Base-by-base conservation (phyloP, 2,329 filamentous ascomycete species). In the Microdochium trichocladiopsis region DNA sequence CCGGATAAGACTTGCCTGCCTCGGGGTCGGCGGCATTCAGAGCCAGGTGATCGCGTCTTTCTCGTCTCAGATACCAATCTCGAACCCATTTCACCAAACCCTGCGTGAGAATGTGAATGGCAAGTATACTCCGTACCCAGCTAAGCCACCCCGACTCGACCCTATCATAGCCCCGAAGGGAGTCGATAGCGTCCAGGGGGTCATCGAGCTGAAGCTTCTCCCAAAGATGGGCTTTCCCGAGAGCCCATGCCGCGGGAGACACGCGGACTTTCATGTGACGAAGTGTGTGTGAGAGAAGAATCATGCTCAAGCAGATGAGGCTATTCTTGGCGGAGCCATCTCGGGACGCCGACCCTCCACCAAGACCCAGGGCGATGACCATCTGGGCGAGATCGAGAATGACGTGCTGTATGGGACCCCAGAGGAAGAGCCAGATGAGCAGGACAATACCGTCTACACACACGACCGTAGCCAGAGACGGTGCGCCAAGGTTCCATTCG, bases 331-430 rank as follows among this genome's bases (percentile, higher is more conserved):
- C 64, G 11, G 85, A 84, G 50, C 85, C 84, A 55, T 85, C 81
- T 59, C 79, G 80, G 8, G 83, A 82, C 57, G 80, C 84, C 8
- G 84, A 87, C 54, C 90, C 90, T 55, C 91, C 92, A 56, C 92
- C 92, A 11, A 96, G 75, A 1, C 91, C 95, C 53, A 96, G 84
- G 53, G 92, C 92, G 64, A 96, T 95, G 65, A 96, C 90, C 53
- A 93, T 89, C 69, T 96, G 93, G 55, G 92, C 90, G 50, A 96
- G 79, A 66, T 96, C 92, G 60, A 96, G 78, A 53, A 93, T 87
- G 63, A 95, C 86, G 64, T 90, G 89, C 66, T 96, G 92, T 57
- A 93, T 82, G 53, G 90, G 90, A 28, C 85, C 84, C 88, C 88
- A 95, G 56, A 95, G 78, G 60, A 94, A 88, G 48, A 95, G 76